Percentiles rank a stretch among this genome's conserved stretches.
Conservation (phyloP, 2,329 filamentous ascomycete species). For the Basipetospora chlamydospora region DNA sequence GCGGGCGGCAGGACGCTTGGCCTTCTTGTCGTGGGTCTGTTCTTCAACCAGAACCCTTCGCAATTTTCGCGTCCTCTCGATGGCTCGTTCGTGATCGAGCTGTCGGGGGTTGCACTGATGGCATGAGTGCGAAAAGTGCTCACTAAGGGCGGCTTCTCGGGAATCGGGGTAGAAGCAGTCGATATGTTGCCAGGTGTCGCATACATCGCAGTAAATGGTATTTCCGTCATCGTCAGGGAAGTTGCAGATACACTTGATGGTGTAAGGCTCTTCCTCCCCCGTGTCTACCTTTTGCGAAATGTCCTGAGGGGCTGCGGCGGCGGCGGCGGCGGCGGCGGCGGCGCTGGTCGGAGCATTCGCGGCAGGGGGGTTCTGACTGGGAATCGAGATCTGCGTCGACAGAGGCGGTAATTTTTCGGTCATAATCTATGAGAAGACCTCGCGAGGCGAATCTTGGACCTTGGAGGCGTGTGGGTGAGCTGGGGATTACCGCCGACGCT, state of each 20-base stretch:
- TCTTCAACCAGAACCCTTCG: constrained; percentile 22
- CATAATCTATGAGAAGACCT: constrained; percentile 40
- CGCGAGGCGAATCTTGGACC: constrained; percentile 21
- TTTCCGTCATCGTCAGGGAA: constrained; percentile 92
- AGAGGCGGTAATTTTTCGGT: constrained; percentile 41
- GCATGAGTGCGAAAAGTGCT: constrained; percentile 69
- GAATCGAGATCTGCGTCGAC: constrained; percentile 40
- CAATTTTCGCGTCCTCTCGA: constrained; percentile 53
- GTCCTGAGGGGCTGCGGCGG: constrained; percentile 22
- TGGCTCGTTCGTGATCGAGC: constrained; percentile 60
- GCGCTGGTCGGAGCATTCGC: constrained; percentile 20
- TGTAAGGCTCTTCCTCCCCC: constrained; percentile 67
- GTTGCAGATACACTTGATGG: constrained; percentile 95
- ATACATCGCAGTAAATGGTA: constrained; percentile 90
- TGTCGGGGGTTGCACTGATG: constrained; percentile 70
- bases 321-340: constrained; percentile 22
- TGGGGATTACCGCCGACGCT: constrained; percentile 31
- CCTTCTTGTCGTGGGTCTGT: constrained; percentile 50
- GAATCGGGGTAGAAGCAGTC: constrained; percentile 81
- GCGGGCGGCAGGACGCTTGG: constrained; percentile 63
- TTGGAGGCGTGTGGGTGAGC: constrained; percentile 18
- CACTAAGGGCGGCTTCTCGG: constrained; percentile 54
- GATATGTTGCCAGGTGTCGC: constrained; percentile 97
- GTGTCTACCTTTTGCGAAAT: constrained; percentile 33
- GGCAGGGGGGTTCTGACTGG: constrained; percentile 30